Evolutionary conservation across 116 monocot species (phyloP).

Genomic region (Phalaenopsis hybrid): DNA sequence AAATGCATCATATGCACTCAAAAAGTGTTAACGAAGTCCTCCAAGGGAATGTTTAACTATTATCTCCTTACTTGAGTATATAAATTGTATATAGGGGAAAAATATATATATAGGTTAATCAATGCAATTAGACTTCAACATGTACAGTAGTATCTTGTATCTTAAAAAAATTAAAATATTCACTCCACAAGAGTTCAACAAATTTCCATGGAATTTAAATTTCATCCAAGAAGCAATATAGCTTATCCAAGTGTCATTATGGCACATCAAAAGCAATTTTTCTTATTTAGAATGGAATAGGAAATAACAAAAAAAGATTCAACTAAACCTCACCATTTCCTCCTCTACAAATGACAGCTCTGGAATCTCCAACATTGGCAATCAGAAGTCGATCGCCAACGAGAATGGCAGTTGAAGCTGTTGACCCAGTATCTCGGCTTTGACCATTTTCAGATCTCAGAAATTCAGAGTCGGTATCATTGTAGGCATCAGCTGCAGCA

Average conservation of each 20-base stretch:
- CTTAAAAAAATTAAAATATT: not conserved
- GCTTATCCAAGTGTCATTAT: not conserved
- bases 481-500: constrained; percentile 81
- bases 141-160: no score
- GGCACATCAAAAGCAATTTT: not conserved
- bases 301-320: not conserved
- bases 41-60: not conserved
- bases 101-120: not conserved
- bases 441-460: constrained; percentile 74
- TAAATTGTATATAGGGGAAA: not conserved
- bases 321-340: constrained; percentile 42
- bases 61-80: not conserved
- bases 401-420: constrained; percentile 73
- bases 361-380: constrained; percentile 83
- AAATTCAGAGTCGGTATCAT: constrained; percentile 86
- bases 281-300: not conserved
- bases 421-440: constrained; percentile 66
- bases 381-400: constrained; percentile 58
- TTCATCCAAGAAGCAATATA: not conserved
- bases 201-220: not conserved
- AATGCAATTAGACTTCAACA: not conserved
- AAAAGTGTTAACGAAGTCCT: not conserved
- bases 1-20: not conserved
- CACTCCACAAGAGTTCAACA: not conserved
- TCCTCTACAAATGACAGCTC: constrained; percentile 60